These are phyloP conservation scores for Phialophora chinensis DNA, from an alignment of 2,329 filamentous ascomycete species.

Conservation along the genomic window DNA sequence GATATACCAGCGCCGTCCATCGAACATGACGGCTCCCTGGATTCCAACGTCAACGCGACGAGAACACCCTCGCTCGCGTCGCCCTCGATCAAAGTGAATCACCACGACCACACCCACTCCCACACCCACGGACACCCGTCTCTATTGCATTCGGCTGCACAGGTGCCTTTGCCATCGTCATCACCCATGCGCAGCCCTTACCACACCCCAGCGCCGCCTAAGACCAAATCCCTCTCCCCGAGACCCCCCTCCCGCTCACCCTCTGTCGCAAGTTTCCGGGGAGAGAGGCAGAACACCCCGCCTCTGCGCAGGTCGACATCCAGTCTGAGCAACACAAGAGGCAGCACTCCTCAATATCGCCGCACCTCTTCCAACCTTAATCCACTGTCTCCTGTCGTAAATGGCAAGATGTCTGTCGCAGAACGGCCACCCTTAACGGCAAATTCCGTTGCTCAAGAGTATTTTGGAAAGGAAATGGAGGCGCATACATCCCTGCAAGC, in stretches of 20 bases:
- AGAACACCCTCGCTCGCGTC: conserved; percentile 24
- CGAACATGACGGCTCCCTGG: conserved; percentile 27
- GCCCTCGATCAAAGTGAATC: conserved; percentile 26
- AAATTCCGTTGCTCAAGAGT: conserved; percentile 66
- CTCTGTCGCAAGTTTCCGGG: conserved; percentile 37
- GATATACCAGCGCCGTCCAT: conserved; percentile 36
- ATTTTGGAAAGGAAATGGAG: conserved; percentile 73
- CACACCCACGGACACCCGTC: conserved; percentile 1
- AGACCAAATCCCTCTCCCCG: conserved; percentile 30
- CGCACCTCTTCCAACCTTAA: conserved; percentile 45
- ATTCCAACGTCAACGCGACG: conserved; percentile 16
- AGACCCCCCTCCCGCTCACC: conserved; percentile 35
- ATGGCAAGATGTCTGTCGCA: conserved; percentile 46
- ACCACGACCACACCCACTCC: conserved; percentile 13
- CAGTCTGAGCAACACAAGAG: conserved; percentile 36
- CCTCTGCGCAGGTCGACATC: conserved; percentile 33
- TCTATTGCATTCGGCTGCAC: conserved; percentile 22
- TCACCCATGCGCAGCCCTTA: conserved; percentile 33
- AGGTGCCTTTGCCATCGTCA: conserved; percentile 30
- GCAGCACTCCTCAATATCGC: conserved; percentile 40
- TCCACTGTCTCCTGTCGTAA: conserved; percentile 52
- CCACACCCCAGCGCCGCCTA: conserved; percentile 23
- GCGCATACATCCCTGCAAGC: conserved; percentile 60
- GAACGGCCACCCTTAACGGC: conserved; percentile 55
- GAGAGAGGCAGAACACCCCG: conserved; percentile 33